Conservation (phyloP, 192 early-diverging fungal genomes). For the Entophlyctis helioformis region DNA sequence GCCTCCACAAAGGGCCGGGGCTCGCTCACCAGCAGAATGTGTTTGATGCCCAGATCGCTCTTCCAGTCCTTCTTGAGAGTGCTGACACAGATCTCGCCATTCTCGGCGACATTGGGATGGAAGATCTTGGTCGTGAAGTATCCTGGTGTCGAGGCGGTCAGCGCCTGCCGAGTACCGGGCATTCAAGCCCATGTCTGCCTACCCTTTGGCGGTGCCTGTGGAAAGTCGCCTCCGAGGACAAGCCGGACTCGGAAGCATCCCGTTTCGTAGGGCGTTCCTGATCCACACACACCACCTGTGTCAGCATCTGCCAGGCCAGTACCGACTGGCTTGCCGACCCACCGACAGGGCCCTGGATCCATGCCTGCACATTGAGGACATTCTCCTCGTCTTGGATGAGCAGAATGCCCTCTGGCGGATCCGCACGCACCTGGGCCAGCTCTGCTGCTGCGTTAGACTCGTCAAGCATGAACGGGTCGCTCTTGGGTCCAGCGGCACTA, state of each 20-base stretch:
- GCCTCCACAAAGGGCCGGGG: background rate
- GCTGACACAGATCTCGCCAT: constrained; percentile 90
- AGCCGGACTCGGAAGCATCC: constrained; percentile 69
- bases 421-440: constrained; percentile 6
- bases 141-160: constrained; percentile 21
- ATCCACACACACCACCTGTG: background rate
- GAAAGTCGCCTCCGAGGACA: constrained; percentile 60
- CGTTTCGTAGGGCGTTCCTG: constrained; percentile 71
- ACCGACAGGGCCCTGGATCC: constrained; percentile 67
- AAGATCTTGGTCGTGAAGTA: constrained; percentile 89
- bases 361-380: constrained; percentile 72
- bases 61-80: constrained; percentile 97
- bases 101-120: constrained; percentile 84
- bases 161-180: background rate
- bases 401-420: constrained; percentile 74
- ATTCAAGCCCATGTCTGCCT: constrained; percentile 4
- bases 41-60: constrained; percentile 63
- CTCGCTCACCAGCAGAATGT: constrained; percentile 66
- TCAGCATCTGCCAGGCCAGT: too few relatives aligned
- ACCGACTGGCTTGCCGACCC: background rate
- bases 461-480: too few relatives aligned
- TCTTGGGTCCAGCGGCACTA: too few relatives aligned
- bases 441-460: too few relatives aligned
- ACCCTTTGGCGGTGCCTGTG: constrained; percentile 74
- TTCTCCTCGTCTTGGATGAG: constrained; percentile 58